phyloP scores from a whole-genome alignment of 2,329 filamentous ascomycete species.

The Hypoxylon sp. region DNA sequence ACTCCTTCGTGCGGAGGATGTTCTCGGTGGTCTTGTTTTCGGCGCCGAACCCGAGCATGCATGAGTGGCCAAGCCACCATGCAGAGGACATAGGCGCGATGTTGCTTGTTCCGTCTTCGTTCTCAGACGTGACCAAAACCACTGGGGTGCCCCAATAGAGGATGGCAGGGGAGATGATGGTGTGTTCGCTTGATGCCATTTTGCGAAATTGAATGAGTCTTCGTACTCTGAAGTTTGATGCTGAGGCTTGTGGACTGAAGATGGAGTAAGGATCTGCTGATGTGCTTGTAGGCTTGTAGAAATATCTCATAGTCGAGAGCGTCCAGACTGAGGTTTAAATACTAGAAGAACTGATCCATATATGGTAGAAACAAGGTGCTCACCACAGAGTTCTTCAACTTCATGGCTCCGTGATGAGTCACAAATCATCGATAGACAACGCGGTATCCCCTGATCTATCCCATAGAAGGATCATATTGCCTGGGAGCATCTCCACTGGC shows the following conservation, averaged over 20 bases:
- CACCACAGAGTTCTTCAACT: constrained; percentile 29
- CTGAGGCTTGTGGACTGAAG: constrained; percentile 4
- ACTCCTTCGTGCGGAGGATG: constrained; percentile 59
- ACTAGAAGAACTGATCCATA: constrained; percentile 1
- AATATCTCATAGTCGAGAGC: constrained; percentile 1
- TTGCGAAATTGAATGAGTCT: not conserved
- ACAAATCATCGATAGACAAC: constrained; percentile 8
- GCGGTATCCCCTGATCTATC: constrained; percentile 3
- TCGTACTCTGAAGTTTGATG: constrained; percentile 5
- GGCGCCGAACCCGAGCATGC: constrained; percentile 59
- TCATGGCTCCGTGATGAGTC: constrained; percentile 16
- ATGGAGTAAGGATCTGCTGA: not conserved
- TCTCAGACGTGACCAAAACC: constrained; percentile 58
- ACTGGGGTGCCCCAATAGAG: constrained; percentile 61
- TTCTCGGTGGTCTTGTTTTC: constrained; percentile 59
- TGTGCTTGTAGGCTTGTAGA: not conserved
- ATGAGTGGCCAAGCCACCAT: constrained; percentile 62
- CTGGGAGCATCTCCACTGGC: constrained; percentile 1
- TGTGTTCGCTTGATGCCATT: constrained; percentile 35
- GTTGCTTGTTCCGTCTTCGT: constrained; percentile 60
- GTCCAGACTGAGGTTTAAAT: constrained; percentile 20
- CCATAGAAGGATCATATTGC: not conserved
- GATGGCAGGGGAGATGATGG: constrained; percentile 58
- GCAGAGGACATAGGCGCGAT: constrained; percentile 62
- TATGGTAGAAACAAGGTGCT: not conserved